Conservation (phyloP, 441 rosid genomes). For the Viola pubescens region DNA sequence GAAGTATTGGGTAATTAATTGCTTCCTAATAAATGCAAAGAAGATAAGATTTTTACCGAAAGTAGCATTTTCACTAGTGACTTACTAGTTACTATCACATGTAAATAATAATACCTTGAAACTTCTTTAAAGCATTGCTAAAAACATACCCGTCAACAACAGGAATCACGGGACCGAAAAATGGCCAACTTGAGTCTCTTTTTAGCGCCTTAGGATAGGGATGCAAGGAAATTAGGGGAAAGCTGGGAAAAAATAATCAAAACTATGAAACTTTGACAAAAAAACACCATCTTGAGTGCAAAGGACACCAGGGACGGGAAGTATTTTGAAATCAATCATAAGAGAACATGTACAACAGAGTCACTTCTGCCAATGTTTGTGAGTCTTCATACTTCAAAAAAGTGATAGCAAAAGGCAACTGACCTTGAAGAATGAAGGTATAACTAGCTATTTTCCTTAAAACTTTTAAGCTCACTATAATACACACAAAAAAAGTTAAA, state of each 20-base stretch:
- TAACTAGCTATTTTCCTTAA: conserved; percentile 14
- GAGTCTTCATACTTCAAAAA: background rate
- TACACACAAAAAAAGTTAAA: conserved; percentile 15
- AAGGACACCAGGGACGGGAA: background rate
- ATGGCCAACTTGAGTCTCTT: too few relatives aligned
- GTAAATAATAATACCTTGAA: too few relatives aligned
- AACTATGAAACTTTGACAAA: background rate
- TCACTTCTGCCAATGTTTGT: background rate
- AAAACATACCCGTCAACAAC: too few relatives aligned
- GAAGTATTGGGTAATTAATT: too few relatives aligned
- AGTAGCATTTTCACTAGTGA: too few relatives aligned
- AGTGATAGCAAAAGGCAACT: conserved; percentile 1
- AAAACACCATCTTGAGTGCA: conserved; percentile 2
- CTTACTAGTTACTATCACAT: too few relatives aligned
- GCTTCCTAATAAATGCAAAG: too few relatives aligned
- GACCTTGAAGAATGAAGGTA: conserved; percentile 15
- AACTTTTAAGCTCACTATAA: conserved; percentile 15
- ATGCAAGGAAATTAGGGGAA: background rate
- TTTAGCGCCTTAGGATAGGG: background rate
- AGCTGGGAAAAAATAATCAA: background rate
- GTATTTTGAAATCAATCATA: conserved; percentile 4
- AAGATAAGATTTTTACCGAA: too few relatives aligned
- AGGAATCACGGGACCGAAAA: too few relatives aligned
- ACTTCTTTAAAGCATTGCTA: too few relatives aligned
- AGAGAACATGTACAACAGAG: conserved; percentile 6